Base-by-base conservation (phyloP, 306 rosid genomes). In the Sechiopsis laciniata region DNA sequence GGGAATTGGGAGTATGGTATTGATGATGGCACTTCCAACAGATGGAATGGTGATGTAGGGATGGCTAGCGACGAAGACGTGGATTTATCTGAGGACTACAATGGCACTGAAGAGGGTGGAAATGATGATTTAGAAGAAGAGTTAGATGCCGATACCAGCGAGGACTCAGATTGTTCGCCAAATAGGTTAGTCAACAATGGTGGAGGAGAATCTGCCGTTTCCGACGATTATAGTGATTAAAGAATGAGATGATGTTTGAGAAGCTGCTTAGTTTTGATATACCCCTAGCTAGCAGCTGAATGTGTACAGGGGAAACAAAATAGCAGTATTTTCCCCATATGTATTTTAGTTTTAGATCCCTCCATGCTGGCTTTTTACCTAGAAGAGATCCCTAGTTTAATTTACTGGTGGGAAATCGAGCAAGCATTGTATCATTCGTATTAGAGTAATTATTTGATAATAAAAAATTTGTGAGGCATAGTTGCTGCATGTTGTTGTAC, bases 161-260 rank as follows among this genome's bases (percentile, higher is more conserved):
- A 83, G 46, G 96, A 85, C 55, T 95, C 91, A 14, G 96, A 91
- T 62, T 91, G 84, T 74, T 78, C 81, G 58, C 81, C 73, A 16
- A 78, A 83, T 77, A 82, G 88, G 79, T 73, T 58, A 42, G 83
- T 71, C 67, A 82, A 91, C 66, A 91, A 69, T 61, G 95, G 85
- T 56, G 95, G 80, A 75, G 79, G 85, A 15, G 95, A 89, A 64
- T 90, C 90, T 8, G 75, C 83, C 55, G 82, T 62, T 68, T 93
- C 99, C 51, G 97, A 89, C 22, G 96, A 95, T 58, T 91, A 90
- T 72, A 91, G 92, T 76, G 99, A 95, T 66, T 89, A 82, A 74
- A 50, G 8, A 58, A n/a, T 55, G 4, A 55, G 45, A 69, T 9
- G 57, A 51, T n/a, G 16, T n/a, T 70, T 70, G 22, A 70, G 59